Base-by-base conservation (phyloP, 139 green algal species). In the Chlamydomonas sp. region DNA sequence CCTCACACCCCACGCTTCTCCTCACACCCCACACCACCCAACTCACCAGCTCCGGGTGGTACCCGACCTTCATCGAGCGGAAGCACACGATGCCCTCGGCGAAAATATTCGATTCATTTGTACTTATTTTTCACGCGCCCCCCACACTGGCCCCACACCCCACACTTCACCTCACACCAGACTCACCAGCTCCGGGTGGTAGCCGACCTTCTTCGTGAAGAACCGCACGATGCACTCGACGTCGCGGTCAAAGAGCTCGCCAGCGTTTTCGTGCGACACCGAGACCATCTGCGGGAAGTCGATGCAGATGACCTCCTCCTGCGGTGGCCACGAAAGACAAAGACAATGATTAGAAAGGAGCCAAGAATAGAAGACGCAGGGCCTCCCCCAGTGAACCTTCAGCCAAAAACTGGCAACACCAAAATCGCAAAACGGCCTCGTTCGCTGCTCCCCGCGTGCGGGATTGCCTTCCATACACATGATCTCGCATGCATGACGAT, bases 201-300 rank as follows among this genome's bases (percentile, higher is more conserved):
- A 87, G 3, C 87, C 82, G 29, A 93, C 81, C 78, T 92, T 93
- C 72, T 87, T 91, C 60, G 31, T 75, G 78, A 90, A 89, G 64
- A 88, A 94, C 28, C 75, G 70, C 2, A 91, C 54, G 31, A 99
- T 85, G 82, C 91, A 95, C 54, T 95, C 84, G 37, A 96, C 84
- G 63, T 99, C 95, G n/a, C 93, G 77, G 1, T 94, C 80, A 84
- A 97, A 98, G 10, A 96, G 79, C 79, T 96, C 91, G 65, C 88
- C 35, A 0, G 91, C 95, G 76, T 98, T 98, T 22, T 73, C 58
- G 73, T 99, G 95, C 28, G 54, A 77, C 0, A 88, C 80, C 3
- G 88, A 96, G 31, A 99, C 90, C 95, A 99, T 99, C 77, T 99
- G 94, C 0, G 92, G 93, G 69, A 97, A 97, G 73, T 97, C 92